Conservation (phyloP, 2,329 filamentous ascomycete species). For the Decorospora gaudefroyi region DNA sequence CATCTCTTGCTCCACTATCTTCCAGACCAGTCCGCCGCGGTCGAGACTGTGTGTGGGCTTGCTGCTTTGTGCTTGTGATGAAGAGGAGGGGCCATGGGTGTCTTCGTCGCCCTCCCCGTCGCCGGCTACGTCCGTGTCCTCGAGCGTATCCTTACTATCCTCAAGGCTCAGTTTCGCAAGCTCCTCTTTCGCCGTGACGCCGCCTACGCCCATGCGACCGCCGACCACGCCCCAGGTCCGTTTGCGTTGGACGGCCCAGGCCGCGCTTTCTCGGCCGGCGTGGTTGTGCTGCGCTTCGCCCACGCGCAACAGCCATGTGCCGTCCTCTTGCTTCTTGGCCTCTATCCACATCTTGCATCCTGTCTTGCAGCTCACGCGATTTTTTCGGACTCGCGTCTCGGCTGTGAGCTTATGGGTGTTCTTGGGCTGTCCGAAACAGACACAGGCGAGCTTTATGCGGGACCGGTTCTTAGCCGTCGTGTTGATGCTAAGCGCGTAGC, state of each 20-base stretch:
- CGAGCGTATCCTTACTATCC: slow-evolving; percentile 1
- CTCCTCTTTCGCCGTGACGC: slow-evolving; percentile 42
- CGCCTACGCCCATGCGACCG: slow-evolving; percentile 37
- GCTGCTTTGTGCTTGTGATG: not conserved
- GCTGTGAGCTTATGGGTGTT: slow-evolving; percentile 45
- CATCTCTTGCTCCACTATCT: slow-evolving; percentile 46
- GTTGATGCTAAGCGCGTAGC: slow-evolving; percentile 45
- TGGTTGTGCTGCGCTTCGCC: slow-evolving; percentile 41
- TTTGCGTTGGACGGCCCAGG: slow-evolving; percentile 42
- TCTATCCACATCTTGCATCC: slow-evolving; percentile 47
- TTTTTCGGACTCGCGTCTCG: slow-evolving; percentile 44
- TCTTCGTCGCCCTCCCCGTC: slow-evolving; percentile 11
- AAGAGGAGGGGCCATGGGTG: not conserved
- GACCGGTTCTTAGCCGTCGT: slow-evolving; percentile 45
- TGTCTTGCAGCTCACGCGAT: slow-evolving; percentile 42
- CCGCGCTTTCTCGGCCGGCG: slow-evolving; percentile 33
- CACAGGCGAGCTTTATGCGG: slow-evolving; percentile 45
- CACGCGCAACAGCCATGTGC: slow-evolving; percentile 38
- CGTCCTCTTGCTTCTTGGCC: slow-evolving; percentile 39
- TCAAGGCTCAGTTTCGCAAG: slow-evolving; percentile 13
- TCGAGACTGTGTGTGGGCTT: slow-evolving; percentile 34
- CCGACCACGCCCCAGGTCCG: slow-evolving; percentile 43
- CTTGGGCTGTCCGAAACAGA: slow-evolving; percentile 44
- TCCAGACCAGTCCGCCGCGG: slow-evolving; percentile 39
- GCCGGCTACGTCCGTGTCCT: slow-evolving; percentile 10